Conservation (phyloP, 2,329 filamentous ascomycete genomes). For the Pezicula carpinea region DNA sequence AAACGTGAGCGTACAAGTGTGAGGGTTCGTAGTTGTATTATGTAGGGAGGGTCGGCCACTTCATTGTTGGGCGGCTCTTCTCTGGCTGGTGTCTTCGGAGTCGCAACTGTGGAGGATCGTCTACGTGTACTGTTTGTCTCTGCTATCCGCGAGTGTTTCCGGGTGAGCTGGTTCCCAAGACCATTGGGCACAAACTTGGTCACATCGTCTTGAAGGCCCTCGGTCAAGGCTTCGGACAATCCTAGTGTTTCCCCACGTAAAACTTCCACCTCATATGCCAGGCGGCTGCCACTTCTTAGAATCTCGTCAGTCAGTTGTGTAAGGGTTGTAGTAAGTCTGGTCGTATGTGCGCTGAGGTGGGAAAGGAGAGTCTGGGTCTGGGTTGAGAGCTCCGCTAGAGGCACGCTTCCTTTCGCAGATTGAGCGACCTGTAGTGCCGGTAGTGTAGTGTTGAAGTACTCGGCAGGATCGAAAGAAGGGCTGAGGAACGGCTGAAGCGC, state of each 20-base stretch:
- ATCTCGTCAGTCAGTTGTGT: conserved; percentile 95
- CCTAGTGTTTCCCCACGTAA: conserved; percentile 81
- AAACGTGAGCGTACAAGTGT: conserved; percentile 78
- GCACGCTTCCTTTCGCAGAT: conserved; percentile 33
- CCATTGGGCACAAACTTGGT: conserved; percentile 61
- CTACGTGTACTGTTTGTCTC: conserved; percentile 21
- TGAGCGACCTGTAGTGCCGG: conserved; percentile 53
- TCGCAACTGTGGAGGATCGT: conserved; percentile 20
- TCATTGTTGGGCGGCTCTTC: conserved; percentile 17
- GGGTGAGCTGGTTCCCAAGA: conserved; percentile 21
- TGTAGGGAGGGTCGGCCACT: conserved; percentile 56
- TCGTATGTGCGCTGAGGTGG: conserved; percentile 83
- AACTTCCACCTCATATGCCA: conserved; percentile 93
- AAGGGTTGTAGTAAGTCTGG: conserved; percentile 72
- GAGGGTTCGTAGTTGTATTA: conserved; percentile 76
- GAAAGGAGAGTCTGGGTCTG: conserved; percentile 82
- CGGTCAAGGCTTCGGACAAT: conserved; percentile 73
- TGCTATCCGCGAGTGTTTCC: conserved; percentile 16
- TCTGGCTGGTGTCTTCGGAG: conserved; percentile 21
- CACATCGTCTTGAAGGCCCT: conserved; percentile 68
- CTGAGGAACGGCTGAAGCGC: conserved; percentile 71
- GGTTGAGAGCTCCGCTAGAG: conserved; percentile 71
- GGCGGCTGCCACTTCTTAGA: conserved; percentile 75
- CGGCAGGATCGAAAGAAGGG: conserved; percentile 73
- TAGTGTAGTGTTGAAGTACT: conserved; percentile 77